Percentiles rank a stretch among this genome's conserved stretches.
phyloP scores from a whole-genome alignment of 1,139 yeast genomes.

The Hemisphaericaspora subhashii region DNA sequence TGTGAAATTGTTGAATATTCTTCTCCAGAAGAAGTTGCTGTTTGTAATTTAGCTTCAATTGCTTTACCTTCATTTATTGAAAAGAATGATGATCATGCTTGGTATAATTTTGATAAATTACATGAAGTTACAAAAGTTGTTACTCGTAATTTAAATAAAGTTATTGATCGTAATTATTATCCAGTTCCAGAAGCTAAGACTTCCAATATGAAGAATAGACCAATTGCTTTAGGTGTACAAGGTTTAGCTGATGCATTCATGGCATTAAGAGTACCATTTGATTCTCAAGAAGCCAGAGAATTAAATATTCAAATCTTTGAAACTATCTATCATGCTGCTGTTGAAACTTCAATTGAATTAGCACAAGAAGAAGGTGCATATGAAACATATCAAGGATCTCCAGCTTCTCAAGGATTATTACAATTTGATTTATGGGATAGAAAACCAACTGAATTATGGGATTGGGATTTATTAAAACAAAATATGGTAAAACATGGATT shows the following conservation, averaged over 20 bases:
- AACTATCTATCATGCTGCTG: constrained; percentile 60
- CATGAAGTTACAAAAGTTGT: constrained; percentile 56
- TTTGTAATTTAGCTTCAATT: constrained; percentile 85
- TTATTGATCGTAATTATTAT: constrained; percentile 56
- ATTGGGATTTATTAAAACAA: constrained; percentile 54
- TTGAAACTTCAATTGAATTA: constrained; percentile 56
- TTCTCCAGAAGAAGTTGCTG: constrained; percentile 85
- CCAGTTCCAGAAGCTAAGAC: constrained; percentile 54
- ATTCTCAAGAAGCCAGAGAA: constrained; percentile 55
- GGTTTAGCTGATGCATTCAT: constrained; percentile 62
- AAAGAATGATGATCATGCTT: constrained; percentile 34
- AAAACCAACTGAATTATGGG: constrained; percentile 58
- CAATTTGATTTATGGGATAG: constrained; percentile 60
- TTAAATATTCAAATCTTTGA: constrained; percentile 60
- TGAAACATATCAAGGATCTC: constrained; percentile 53
- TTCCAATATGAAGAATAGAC: constrained; percentile 58
- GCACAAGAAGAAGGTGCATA: constrained; percentile 51
- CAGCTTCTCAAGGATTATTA: constrained; percentile 56
- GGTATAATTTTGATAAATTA: constrained; percentile 55
- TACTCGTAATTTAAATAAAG: constrained; percentile 54
- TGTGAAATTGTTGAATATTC: constrained; percentile 91
- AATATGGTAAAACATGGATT: constrained; percentile 48
- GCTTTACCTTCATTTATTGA: constrained; percentile 75
- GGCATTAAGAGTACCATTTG: constrained; percentile 57
- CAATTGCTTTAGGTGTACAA: constrained; percentile 64